Percentiles rank a stretch among this genome's conserved stretches.
Conservation (phyloP, 345 rosid species). For the Clausena lansium region DNA sequence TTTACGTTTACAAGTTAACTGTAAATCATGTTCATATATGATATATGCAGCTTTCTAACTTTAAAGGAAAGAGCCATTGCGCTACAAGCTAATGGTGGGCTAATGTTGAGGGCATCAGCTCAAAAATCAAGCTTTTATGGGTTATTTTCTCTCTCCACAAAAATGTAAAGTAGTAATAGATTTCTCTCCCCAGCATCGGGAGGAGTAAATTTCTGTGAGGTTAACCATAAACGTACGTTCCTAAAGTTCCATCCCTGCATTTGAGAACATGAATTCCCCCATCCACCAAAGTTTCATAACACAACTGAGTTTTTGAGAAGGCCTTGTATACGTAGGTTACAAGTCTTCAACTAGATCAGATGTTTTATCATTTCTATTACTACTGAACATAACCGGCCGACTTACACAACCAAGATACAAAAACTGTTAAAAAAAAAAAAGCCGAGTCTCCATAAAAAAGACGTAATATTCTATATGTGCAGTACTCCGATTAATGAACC, state of each 20-base stretch:
- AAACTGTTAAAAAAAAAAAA: too few relatives aligned
- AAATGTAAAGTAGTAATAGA: too few relatives aligned
- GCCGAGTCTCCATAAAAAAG: too few relatives aligned
- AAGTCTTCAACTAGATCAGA: background rate
- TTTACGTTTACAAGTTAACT: background rate
- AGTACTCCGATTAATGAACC: slow-evolving; percentile 1
- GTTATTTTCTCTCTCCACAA: too few relatives aligned
- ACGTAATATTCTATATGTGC: background rate
- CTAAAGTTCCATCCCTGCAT: too few relatives aligned
- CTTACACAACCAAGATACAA: background rate
- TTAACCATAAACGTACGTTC: too few relatives aligned
- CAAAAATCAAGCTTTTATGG: too few relatives aligned
- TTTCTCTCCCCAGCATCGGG: too few relatives aligned
- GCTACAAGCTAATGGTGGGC: too few relatives aligned
- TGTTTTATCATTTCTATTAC: background rate
- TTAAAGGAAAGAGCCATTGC: background rate
- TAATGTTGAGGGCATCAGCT: too few relatives aligned
- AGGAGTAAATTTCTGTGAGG: too few relatives aligned
- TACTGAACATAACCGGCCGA: background rate
- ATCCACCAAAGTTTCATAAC: background rate
- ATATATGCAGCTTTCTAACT: background rate
- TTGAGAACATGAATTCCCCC: background rate
- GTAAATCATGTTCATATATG: background rate
- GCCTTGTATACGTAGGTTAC: background rate
- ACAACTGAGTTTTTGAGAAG: background rate